A percentile compares a stretch with the other conserved stretches of the same genome.
Conservation (phyloP, 1,284 basidiomycete species). For the Ganoderma multipileum region DNA sequence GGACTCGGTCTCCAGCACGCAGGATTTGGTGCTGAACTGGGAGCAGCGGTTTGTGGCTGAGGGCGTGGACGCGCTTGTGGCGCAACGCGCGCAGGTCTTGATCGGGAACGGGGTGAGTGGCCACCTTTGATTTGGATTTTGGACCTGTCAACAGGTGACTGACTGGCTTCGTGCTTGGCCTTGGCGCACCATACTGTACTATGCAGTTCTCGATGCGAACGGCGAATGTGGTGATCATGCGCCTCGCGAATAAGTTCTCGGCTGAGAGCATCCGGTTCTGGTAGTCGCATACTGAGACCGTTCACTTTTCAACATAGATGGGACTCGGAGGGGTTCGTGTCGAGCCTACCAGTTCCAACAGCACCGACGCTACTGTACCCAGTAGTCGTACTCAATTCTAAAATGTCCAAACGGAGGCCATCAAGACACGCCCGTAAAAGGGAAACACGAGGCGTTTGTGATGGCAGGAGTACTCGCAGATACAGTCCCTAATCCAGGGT, state of each 20-base stretch:
- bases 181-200: background rate
- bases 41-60: slow-evolving; percentile 48
- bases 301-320: no score
- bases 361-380: no score
- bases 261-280: slow-evolving; percentile 32
- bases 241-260: slow-evolving; percentile 32
- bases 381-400: no score
- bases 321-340: no score
- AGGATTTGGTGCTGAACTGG: slow-evolving; percentile 44
- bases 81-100: slow-evolving; percentile 49
- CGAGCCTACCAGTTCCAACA: no score
- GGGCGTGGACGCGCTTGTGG: slow-evolving; percentile 53
- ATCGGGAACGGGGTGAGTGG: slow-evolving; percentile 50
- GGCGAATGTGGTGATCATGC: slow-evolving; percentile 38
- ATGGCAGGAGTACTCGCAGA: no score
- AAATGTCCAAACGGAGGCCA: no score
- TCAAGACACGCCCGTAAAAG: no score
- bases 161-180: no score
- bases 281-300: slow-evolving; percentile 4
- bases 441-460: no score
- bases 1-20: slow-evolving; percentile 39
- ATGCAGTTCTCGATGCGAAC: slow-evolving; percentile 39
- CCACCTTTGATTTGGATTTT: background rate
- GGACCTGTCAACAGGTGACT: background rate
- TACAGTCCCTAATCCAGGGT: no score